Evolutionary conservation across 345 rosid species (phyloP).

Genomic region (Firmiana major): DNA sequence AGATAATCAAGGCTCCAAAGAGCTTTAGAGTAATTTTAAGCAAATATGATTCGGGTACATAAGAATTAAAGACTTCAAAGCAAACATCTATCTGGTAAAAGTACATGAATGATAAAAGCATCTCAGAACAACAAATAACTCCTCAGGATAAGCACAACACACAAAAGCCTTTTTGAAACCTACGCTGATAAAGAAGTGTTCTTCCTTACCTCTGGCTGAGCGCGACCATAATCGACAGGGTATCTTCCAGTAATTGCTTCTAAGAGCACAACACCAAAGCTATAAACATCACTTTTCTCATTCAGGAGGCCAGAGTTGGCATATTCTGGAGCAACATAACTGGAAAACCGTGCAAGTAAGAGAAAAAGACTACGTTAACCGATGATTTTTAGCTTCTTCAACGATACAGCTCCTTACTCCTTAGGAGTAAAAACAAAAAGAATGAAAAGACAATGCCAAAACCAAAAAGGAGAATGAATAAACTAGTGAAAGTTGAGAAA

Average conservation of each 20-base stretch:
- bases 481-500: not conserved
- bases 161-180: not conserved
- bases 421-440: constrained; percentile 3
- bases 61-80: not conserved
- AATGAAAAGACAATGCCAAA: not conserved
- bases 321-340: constrained; percentile 97
- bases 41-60: not conserved
- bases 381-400: constrained; percentile 9
- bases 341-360: constrained; percentile 25
- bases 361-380: constrained; percentile 6
- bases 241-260: constrained; percentile 99
- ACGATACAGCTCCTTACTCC: not conserved
- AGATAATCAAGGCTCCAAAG: not conserved
- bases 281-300: constrained; percentile 96
- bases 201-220: constrained; percentile 71
- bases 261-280: constrained; percentile 87
- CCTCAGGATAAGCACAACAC: constrained; percentile 4
- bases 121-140: not conserved
- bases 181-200: constrained; percentile 10
- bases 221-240: constrained; percentile 85
- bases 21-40: not conserved
- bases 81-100: constrained; percentile 5
- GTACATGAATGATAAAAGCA: constrained; percentile 1
- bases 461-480: not conserved
- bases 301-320: constrained; percentile 90